Evolutionary conservation across 805 yeast genomes (phyloP), one percentile per base, ranked within the genome.

Genomic region (Candida sonorensis): DNA sequence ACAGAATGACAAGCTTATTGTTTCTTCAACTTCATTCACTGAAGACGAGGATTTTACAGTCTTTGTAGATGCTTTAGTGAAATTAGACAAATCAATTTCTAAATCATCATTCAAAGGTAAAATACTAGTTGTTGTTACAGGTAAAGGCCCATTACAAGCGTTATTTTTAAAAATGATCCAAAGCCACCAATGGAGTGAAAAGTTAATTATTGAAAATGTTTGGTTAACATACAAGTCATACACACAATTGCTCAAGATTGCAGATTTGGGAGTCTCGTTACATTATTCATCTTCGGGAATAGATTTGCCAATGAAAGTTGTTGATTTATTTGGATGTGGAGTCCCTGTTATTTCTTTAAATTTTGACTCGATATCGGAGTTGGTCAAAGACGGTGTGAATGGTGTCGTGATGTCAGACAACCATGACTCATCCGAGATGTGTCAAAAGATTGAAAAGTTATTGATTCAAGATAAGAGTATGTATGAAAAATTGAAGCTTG

Each of bases 261-360:
- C 95, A 4, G 96, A 92, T 50, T 51, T 88, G 22, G 97, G 96
- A 2, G 69, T 92, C 2, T 90, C 97, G 1, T 62, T 92, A 40
- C 99, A 92, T 56, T 72, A 79, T 4, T 88, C 97, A 0, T 81
- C 94, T 27, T 82, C 95, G 28, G 98, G 99, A 0, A 67, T 83
- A 35, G 99, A 92, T 50, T 66, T 92, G 36, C 99, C 99, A 1
- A 92, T 92, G 99, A 92, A 92, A 56, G 83, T 92, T 22, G 80
- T 90, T 5, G 99, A 92, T 50, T 77, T 90, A 72, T 88, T 90
- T 64, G 98, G 98, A 0, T 83, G 92, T 42, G 97, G 97, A 0
- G 62, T 92, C 10, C 99, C 98, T 1, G 97, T 87, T 0, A 64
- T 88, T 3, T 75, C 95, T 0, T 63, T 88, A 36, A 62, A 67